phyloP scores from a whole-genome alignment of 1,139 yeast species.

The Kodamaea anthophila region DNA sequence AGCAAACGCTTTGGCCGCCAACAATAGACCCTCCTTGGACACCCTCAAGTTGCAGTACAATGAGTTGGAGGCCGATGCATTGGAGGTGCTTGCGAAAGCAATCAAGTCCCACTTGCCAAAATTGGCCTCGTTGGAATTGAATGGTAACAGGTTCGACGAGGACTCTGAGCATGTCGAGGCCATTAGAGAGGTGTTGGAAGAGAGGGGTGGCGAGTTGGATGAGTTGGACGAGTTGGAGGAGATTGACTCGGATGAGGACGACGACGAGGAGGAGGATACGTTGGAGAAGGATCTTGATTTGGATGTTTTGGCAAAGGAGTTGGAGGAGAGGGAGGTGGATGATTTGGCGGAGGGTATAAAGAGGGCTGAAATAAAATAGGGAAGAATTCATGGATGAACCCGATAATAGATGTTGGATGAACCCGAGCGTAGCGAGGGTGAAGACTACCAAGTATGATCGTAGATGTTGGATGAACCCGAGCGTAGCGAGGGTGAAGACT shows the following conservation, averaged over 20 bases:
- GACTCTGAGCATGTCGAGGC: slow-evolving; percentile 32
- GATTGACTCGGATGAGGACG: slow-evolving; percentile 79
- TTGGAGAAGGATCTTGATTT: slow-evolving; percentile 49
- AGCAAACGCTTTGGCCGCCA: slow-evolving; percentile 42
- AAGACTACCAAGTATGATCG: too few species aligned
- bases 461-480: too few species aligned
- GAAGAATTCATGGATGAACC: too few species aligned
- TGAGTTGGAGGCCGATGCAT: slow-evolving; percentile 68
- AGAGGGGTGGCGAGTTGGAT: slow-evolving; percentile 81
- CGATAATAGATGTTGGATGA: too few species aligned
- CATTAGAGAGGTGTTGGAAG: slow-evolving; percentile 52
- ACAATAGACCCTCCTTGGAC: slow-evolving; percentile 37
- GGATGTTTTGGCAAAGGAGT: slow-evolving; percentile 56
- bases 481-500: too few species aligned
- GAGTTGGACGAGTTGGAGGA: slow-evolving; percentile 94
- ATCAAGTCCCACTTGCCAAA: slow-evolving; percentile 52
- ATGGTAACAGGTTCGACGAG: slow-evolving; percentile 77
- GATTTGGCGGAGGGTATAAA: slow-evolving; percentile 55
- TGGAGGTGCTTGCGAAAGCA: slow-evolving; percentile 50
- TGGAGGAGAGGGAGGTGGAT: slow-evolving; percentile 22
- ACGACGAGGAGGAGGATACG: slow-evolving; percentile 56
- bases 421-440: too few species aligned
- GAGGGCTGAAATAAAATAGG: slow-evolving; percentile 45
- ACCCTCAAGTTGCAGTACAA: slow-evolving; percentile 78
- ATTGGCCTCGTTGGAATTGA: slow-evolving; percentile 66